Evolutionary conservation across 2,329 filamentous ascomycete species (phyloP), one percentile per base, ranked within the genome.

Genomic region (Colletotrichum karsti): DNA sequence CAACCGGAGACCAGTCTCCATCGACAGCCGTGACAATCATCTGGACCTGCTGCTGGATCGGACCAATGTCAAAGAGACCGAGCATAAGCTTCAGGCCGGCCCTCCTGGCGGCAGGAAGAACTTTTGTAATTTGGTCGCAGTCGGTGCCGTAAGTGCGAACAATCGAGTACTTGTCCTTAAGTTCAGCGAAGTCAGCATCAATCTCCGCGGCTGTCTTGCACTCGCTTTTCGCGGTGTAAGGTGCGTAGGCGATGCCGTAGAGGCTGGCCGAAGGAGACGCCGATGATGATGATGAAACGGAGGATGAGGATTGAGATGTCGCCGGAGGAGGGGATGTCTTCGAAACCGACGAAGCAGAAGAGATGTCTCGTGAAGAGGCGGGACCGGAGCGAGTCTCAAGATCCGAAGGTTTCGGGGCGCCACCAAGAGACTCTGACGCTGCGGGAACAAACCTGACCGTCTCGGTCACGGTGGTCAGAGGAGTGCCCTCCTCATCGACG

Each of bases 121-220:
- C 87, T 13, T 84, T 88, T 3, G 84, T 77, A 41, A 93, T 86
- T 77, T 95, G 92, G 74, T 93, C 82, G 78, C 94, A 97, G 78
- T 94, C 93, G 64, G 90, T 89, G 58, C 93, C 94, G 76, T 97
- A 97, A 75, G 93, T 87, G 56, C 94, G 92, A 61, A 97, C 82
- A 37, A 90, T 78, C 18, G 84, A 83, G 79, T 92, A 94, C 13
- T 80, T 77, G 22, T 79, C 76, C 13, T 81, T 82, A 28, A 89
- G 82, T 57, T 79, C 80, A 15, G 81, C 80, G 72, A 96, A 88
- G 74, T 97, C 93, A 20, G 80, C 76, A 67, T 87, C 82, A 57
- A 97, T 85, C 72, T 93, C 82, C 1, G 82, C 79, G 59, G 85
- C 81, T 6, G 85, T 82, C 78, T 95, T 96, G 86, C 93, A 97